Evolutionary conservation across 495 filamentous ascomycete genomes (phyloP).

Genomic region (Penicillium macrosclerotiorum): DNA sequence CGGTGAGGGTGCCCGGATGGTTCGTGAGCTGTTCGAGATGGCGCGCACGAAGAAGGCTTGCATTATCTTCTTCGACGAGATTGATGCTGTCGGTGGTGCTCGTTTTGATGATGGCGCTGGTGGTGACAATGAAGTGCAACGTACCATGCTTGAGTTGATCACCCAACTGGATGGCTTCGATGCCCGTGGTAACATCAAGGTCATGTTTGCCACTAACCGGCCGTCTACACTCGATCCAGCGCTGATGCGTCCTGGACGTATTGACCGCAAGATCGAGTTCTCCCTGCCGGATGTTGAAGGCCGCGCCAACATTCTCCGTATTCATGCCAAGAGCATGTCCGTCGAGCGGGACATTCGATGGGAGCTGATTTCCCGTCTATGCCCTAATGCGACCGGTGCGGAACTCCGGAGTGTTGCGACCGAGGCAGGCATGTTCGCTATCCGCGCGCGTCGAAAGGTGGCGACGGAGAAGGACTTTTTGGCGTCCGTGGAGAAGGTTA

Average conservation of each 20-base stretch:
- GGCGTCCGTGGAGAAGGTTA: constrained; percentile 97
- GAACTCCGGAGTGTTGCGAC: constrained; percentile 94
- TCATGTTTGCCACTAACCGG: constrained; percentile 99
- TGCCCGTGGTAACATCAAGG: constrained; percentile 96
- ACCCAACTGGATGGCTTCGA: constrained; percentile 98
- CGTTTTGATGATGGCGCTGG: constrained; percentile 97
- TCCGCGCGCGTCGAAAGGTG: constrained; percentile 93
- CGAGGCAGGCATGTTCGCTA: constrained; percentile 99
- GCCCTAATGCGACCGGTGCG: constrained; percentile 94
- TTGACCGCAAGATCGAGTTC: constrained; percentile 99
- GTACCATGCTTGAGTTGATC: constrained; percentile 98
- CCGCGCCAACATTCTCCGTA: constrained; percentile 93
- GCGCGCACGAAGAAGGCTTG: constrained; percentile 99
- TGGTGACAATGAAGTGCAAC: constrained; percentile 98
- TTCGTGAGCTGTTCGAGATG: constrained; percentile 98
- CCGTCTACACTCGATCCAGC: constrained; percentile 95
- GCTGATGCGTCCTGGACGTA: constrained; percentile 94
- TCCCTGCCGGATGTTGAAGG: constrained; percentile 94
- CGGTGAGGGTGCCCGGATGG: constrained; percentile 96
- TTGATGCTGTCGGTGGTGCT: constrained; percentile 96
- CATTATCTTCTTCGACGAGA: constrained; percentile 99
- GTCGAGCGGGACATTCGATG: constrained; percentile 98
- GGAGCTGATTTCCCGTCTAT: constrained; percentile 95
- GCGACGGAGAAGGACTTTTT: constrained; percentile 99
- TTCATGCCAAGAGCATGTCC: constrained; percentile 99